phyloP scores from a whole-genome alignment of 73 alveolate species.

The Paramecium primaurelia region DNA sequence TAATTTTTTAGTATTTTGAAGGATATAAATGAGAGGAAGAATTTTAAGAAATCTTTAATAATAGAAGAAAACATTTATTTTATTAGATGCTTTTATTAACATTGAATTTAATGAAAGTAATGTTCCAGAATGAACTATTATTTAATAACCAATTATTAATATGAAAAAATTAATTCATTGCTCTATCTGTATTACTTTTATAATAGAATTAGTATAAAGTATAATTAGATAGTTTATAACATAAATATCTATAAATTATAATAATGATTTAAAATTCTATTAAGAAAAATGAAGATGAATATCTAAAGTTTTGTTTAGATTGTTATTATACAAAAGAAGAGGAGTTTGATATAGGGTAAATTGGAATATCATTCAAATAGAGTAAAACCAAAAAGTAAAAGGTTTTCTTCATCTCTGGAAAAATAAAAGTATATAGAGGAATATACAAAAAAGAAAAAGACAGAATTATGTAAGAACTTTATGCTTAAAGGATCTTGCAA shows the following conservation, averaged over 20 bases:
- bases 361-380: not conserved
- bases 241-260: no score
- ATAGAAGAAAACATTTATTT: no score
- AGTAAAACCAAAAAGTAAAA: conserved; percentile 43
- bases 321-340: not conserved
- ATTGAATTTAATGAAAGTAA: no score
- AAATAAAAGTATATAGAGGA: conserved; percentile 56
- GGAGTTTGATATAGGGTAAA: not conserved
- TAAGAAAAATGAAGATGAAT: not conserved
- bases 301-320: not conserved
- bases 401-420: conserved; percentile 12
- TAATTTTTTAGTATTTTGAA: no score
- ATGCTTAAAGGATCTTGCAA: conserved; percentile 66
- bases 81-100: no score
- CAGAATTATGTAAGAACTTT: conserved; percentile 76
- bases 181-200: no score
- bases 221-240: not conserved
- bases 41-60: no score
- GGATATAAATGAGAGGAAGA: no score
- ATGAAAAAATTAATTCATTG: no score
- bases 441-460: conserved; percentile 71
- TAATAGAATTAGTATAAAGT: not conserved
- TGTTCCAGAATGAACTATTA: no score
- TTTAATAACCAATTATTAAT: no score
- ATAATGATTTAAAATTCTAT: not conserved